Evolutionary conservation across 202 grass and related monocot species (phyloP), one percentile per base, ranked within the genome.

Genomic region (Zizania palustris): DNA sequence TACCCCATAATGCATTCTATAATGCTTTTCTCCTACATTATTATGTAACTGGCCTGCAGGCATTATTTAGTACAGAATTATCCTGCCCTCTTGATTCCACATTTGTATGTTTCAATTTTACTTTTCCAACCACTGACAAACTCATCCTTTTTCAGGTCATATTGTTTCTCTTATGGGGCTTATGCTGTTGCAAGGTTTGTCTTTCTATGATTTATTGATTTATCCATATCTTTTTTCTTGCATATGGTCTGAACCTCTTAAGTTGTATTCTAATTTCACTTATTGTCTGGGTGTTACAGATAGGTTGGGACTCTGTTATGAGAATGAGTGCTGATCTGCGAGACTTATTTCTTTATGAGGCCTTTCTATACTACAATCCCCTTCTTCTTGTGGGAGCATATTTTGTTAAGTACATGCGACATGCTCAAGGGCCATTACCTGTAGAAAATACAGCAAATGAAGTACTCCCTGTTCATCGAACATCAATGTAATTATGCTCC

Each of bases 241-340:
- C 51, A 19, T 56, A 49, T 43, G 19, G 34, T 12, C 54, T 48
- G 14, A 77, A 16, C 42, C 37, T 45, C 20, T 56, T 46, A 6
- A 36, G 7, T 54, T 9, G 13, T 70, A 80, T 72, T 86, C 65
- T 10, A 0, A 80, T 76, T 86, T 69, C 10, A 0, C 2, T 87
- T 83, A 7, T 82, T 48, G 13, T 67, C 58, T 78, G 81, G 18
- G 11, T 51, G 67, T 69, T 91, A 72, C 89, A 96, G 92, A 84
- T 99, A 83, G 83, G 92, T 72, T 99, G 96, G 96, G 96, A 99
- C 78, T 99, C 96, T 8, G 96, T 99, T 63, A 96, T 96, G 96
- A 88, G 89, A 76, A 99, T 99, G 96, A 99, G 90, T 84, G 83
- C 55, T 53, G 92, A 99, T 74, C 84, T 95, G 65, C 85, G 92